Evolutionary conservation across 2,329 filamentous ascomycete species (phyloP), one percentile per base, ranked within the genome.

Genomic region (Diaporthe nobilis): DNA sequence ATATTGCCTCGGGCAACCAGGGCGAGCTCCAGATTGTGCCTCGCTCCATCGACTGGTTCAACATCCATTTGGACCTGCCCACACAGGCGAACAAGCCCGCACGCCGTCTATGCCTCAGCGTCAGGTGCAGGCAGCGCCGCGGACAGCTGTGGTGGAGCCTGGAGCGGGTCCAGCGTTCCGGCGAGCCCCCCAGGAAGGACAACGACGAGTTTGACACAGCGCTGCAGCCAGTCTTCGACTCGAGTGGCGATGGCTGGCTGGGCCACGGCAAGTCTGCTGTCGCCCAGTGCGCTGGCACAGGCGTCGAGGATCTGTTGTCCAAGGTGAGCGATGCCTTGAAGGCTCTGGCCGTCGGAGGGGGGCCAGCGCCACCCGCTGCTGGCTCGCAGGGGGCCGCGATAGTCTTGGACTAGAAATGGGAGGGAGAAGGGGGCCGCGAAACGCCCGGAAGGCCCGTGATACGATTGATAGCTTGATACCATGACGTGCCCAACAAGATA

Each of bases 11-110:
- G 15, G 86, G 84, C 15, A 86, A 86, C 47, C 85, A 87, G 71
- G 88, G 87, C 17, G 82, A 80, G 5, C 84, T 92, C 15, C 87
- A 87, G 53, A 85, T 93, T 55, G 86, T 88, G 28, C 85, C 89
- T 74, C 87, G 88, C 77, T 85, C 88, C 1, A 83, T 92, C 3
- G 90, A 92, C 78, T 92, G 89, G 87, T 87, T 90, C 71, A 86
- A 86, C 12, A 81, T 94, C 10, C 86, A 87, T 51, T 93, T 93
- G 79, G 82, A 81, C 7, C 78, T 92, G 22, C 67, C 79, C 12
- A 25, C 49, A 8, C 53, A 65, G 1, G 77, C 82, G 37, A 47
- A 73, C 25, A 77, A 81, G 51, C 77, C 81, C 12, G 77, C 79
- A 28, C 84, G 85, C 49, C 82, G 84, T 25, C 80, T 91, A n/a